Evolutionary conservation across 768 basidiomycete species (phyloP), one percentile per base, ranked within the genome.

Genomic region (Lactarius deliciosus): DNA sequence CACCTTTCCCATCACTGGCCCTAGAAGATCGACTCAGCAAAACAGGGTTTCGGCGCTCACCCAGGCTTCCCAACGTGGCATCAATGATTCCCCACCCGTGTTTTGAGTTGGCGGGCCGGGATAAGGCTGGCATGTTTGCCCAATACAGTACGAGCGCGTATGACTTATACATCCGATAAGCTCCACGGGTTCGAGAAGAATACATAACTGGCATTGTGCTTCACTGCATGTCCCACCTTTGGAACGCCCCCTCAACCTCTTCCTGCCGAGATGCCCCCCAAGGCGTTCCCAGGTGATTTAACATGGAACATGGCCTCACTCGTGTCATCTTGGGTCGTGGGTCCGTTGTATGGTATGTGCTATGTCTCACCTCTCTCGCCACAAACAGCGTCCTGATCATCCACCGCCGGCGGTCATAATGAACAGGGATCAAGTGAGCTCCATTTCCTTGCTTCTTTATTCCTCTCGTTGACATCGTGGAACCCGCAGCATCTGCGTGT

Each of bases 391-490:
- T 36, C 36, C 36, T 38, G 36, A 38, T 4, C 36, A 11, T 38
- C 36, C 36, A 38, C 36, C 0, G 1, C 3, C 11, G 36, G 36
- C 10, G 36, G 36, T 38, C 36, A 11, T 38, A 38, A 38, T 28
- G 36, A 40, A n/a, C 60, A 66, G 65, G 65, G 15, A 66, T 66
- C 8, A 66, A 66, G 65, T 66, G 20, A n/a, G 65, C 15, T 2
- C 1, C 16, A 34, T 28, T 57, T 18, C 11, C 36, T 40, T 38
- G 11, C 36, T 38, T 15, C 10, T 28, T 32, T 5, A 28, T 30
- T 32, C 11, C 15, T 2, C n/a, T 20, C 57, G 7, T 10, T 66
- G 45, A 40, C 25, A 16, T 36, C 30, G 8, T 57, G 25, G 5
- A 22, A 50, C 9, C 28, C 11, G 13, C 36, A 66, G 65, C 28